A percentile compares a stretch with the other conserved stretches of the same genome.
Conservation (phyloP, 2,329 filamentous ascomycete species). For the Hypomyces rosellus region DNA sequence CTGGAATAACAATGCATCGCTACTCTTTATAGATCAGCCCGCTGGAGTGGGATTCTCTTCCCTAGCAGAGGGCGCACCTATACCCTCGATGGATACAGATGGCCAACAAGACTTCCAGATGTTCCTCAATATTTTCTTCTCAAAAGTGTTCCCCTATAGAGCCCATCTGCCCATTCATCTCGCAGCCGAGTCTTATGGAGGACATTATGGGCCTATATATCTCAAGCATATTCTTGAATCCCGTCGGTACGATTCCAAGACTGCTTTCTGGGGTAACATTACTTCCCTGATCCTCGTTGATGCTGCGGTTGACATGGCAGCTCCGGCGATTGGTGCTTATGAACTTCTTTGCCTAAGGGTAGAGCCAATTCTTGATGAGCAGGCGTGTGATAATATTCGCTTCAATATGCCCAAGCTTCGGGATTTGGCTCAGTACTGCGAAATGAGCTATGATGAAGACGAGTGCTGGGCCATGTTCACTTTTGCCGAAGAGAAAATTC, state of each 20-base stretch:
- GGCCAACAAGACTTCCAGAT: constrained; percentile 42
- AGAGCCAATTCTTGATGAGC: constrained; percentile 13
- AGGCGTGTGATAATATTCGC: constrained; percentile 22
- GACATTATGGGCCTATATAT: constrained; percentile 32
- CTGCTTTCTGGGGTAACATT: constrained; percentile 57
- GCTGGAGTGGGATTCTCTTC: constrained; percentile 56
- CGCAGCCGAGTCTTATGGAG: constrained; percentile 35
- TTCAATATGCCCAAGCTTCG: constrained; percentile 38
- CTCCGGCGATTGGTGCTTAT: constrained; percentile 7
- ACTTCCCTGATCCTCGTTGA: constrained; percentile 29
- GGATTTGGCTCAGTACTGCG: constrained; percentile 53
- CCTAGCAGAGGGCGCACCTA: constrained; percentile 12
- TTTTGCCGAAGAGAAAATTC: constrained; percentile 33
- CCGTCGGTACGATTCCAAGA: constrained; percentile 4
- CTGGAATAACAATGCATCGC: constrained; percentile 21
- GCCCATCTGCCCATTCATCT: constrained; percentile 35
- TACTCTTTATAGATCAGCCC: constrained; percentile 44
- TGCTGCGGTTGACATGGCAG: constrained; percentile 12
- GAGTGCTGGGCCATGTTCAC: constrained; percentile 54
- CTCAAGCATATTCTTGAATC: constrained; percentile 14
- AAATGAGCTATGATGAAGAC: constrained; percentile 76
- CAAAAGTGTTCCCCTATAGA: constrained; percentile 35
- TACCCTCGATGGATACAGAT: constrained; percentile 33
- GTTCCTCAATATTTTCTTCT: constrained; percentile 42
- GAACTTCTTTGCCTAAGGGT: constrained; percentile 14